A percentile compares a stretch with the other conserved stretches of the same genome.
Evolutionary conservation across 2,329 filamentous ascomycete species (phyloP).

Genomic region (Sporothrix protearum): DNA sequence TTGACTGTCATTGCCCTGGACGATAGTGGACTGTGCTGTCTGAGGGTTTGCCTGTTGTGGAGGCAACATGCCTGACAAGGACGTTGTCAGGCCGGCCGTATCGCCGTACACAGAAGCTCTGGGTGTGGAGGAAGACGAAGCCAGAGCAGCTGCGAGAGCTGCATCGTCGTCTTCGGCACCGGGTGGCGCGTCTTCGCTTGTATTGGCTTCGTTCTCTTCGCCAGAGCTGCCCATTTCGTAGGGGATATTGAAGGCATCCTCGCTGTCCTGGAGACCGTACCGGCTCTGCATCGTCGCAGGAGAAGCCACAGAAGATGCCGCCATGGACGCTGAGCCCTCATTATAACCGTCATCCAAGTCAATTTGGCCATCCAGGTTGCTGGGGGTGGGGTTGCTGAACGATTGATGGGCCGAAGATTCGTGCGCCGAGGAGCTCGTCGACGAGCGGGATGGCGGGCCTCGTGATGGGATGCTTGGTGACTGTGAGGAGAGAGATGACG

Average conservation of each 20-base stretch:
- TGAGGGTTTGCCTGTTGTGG: not conserved
- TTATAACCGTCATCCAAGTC: slow-evolving; percentile 10
- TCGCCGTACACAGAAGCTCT: slow-evolving; percentile 47
- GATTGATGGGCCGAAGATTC: not conserved
- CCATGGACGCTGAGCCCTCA: slow-evolving; percentile 33
- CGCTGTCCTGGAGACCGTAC: slow-evolving; percentile 47
- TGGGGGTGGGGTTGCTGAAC: not conserved
- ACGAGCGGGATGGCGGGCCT: slow-evolving; percentile 31
- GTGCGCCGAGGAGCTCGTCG: slow-evolving; percentile 13
- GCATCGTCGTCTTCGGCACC: not conserved
- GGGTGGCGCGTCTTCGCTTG: not conserved
- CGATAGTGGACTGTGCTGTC: slow-evolving; percentile 36
- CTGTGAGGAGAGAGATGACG: slow-evolving; percentile 52
- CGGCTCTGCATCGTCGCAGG: slow-evolving; percentile 37
- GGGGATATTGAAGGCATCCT: slow-evolving; percentile 55
- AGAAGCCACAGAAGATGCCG: slow-evolving; percentile 36
- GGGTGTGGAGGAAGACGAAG: slow-evolving; percentile 48
- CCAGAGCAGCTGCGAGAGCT: slow-evolving; percentile 25
- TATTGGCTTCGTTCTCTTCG: slow-evolving; percentile 36
- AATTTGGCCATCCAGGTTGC: not conserved
- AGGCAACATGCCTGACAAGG: not conserved
- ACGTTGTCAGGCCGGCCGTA: not conserved
- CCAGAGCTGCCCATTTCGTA: slow-evolving; percentile 46
- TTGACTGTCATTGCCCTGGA: slow-evolving; percentile 30
- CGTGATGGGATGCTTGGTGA: slow-evolving; percentile 35